phyloP scores from a whole-genome alignment of 2,329 filamentous ascomycete genomes.

The Scedosporium minutisporum region DNA sequence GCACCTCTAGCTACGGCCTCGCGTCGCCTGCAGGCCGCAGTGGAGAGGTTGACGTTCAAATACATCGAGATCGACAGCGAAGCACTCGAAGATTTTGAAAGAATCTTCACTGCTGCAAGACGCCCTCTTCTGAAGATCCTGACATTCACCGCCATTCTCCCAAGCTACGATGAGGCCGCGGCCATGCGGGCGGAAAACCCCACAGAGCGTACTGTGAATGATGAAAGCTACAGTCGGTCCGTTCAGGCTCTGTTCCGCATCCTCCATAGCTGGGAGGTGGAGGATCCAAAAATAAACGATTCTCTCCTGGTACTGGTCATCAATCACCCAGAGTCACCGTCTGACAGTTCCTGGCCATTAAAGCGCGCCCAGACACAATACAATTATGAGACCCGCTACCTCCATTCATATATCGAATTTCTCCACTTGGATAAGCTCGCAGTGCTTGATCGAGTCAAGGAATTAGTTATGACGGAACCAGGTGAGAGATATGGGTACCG shows the following conservation, averaged over 20 bases:
- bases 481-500: background rate
- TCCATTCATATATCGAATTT: background rate
- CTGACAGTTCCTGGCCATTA: background rate
- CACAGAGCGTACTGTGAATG: background rate
- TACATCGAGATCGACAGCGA: background rate
- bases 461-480: background rate
- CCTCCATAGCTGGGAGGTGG: background rate
- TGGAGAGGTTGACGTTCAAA: background rate
- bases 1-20: background rate
- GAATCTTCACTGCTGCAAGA: background rate
- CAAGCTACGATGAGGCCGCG: background rate
- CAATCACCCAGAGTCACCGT: background rate
- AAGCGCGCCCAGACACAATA: too few species aligned
- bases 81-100: background rate
- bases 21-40: background rate
- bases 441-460: background rate
- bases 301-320: background rate
- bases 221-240: background rate
- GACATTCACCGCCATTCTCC: background rate
- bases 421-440: background rate
- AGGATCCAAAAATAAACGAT: background rate
- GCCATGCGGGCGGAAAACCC: background rate
- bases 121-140: background rate
- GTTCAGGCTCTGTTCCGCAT: background rate
- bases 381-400: background rate